Evolutionary conservation across 2,329 filamentous ascomycete genomes (phyloP), one percentile per base, ranked within the genome.

Genomic region (Exophiala mesophila): DNA sequence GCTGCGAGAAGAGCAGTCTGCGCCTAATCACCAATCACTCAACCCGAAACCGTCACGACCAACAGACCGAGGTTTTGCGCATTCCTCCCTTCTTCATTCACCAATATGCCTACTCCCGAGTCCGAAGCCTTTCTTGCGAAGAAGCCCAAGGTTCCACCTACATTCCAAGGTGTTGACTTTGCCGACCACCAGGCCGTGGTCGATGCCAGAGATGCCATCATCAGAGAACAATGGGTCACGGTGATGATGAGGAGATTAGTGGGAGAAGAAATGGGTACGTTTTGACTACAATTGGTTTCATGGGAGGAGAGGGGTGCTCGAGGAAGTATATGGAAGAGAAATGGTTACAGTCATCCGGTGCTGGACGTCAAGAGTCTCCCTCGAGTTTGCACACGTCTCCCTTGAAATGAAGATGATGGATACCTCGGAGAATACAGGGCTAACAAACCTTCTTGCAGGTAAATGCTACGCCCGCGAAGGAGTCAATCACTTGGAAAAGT

Each of bases 181-280:
- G 74, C 79, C 50, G 77, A 83, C 68, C 80, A 77, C 60, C 65
- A 70, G 49, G 76, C 76, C 34, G 64, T 82, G 34, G 79, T 81
- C 63, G 77, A 77, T 29, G 78, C 78, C 47, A 77, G 80, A 56
- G 79, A 83, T 56, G 71, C 78, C 5, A 76, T 83, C 34, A 76
- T 83, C 53, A 71, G 78, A 41, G 79, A 83, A 63, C 79, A 83
- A 58, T 83, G 79, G 79, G 77, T 83, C 42, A 75, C 73, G 66
- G 76, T 72, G 60, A 83, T 83, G 79, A 83, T 83, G 79, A 74
- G 77, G 42, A 66, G 79, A 49, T 63, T 83, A 45, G 78, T 83
- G 36, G 66, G 78, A 32, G 77, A 83, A 61, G 79, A 83, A 66
- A 69, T 83, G 72, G 75, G 76, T 56, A 81, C 77, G 68, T 82